Conservation (phyloP, 1,139 yeast species). For the Geotrichum reessii region DNA sequence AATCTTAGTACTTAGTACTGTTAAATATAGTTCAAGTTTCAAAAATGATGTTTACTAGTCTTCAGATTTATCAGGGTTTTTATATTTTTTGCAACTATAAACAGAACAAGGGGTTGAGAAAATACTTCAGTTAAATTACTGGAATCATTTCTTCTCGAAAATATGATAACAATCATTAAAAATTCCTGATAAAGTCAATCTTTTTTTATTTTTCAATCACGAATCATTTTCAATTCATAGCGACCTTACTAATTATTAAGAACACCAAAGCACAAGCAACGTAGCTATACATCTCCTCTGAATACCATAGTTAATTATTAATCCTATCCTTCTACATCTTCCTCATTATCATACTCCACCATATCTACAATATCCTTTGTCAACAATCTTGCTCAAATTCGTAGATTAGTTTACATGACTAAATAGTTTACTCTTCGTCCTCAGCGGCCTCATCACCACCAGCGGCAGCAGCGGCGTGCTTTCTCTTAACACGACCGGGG, state of each 20-base stretch:
- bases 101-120: not conserved
- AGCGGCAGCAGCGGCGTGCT: constrained; percentile 66
- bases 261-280: not conserved
- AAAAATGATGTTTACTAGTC: too few relatives aligned
- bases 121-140: not conserved
- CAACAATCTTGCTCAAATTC: constrained; percentile 1
- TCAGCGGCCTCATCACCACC: constrained; percentile 53
- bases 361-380: not conserved
- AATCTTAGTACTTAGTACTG: not conserved
- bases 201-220: not conserved
- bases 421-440: constrained; percentile 47
- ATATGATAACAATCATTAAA: not conserved
- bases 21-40: too few relatives aligned
- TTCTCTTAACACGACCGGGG: constrained; percentile 99
- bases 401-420: constrained; percentile 5
- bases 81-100: too few relatives aligned
- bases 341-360: not conserved
- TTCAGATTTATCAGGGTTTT: too few relatives aligned
- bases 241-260: too few relatives aligned
- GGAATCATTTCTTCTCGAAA: not conserved
- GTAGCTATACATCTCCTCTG: not conserved
- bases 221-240: not conserved
- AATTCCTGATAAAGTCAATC: not conserved
- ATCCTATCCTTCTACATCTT: not conserved
- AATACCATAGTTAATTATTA: not conserved